Conservation (phyloP, 2,329 filamentous ascomycete genomes). For the Alternaria metachromatica region DNA sequence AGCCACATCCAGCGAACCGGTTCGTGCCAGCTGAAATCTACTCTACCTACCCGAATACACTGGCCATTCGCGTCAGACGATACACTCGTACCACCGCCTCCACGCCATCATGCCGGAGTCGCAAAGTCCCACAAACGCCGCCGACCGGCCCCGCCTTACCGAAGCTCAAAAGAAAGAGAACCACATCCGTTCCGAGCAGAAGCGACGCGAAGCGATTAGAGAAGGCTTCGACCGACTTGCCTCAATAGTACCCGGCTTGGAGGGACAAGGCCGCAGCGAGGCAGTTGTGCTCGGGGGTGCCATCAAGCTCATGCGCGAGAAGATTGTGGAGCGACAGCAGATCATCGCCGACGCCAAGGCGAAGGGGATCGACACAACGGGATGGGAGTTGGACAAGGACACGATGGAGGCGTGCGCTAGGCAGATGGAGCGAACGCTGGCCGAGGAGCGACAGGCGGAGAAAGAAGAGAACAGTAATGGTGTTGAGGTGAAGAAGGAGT, state of each 20-base stretch:
- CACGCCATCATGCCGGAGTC: slow-evolving; percentile 29
- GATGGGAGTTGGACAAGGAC: slow-evolving; percentile 40
- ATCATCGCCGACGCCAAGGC: slow-evolving; percentile 47
- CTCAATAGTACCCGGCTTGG: slow-evolving; percentile 78
- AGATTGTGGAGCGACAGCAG: slow-evolving; percentile 47
- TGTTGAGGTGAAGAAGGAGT: slow-evolving; percentile 13
- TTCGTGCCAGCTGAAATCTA: background rate
- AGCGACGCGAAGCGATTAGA: slow-evolving; percentile 76
- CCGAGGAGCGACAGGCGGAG: slow-evolving; percentile 25
- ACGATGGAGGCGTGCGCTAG: slow-evolving; percentile 36
- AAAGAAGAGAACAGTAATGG: slow-evolving; percentile 14
- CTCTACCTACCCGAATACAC: background rate
- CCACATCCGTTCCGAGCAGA: slow-evolving; percentile 72
- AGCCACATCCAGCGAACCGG: background rate
- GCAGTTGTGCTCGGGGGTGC: slow-evolving; percentile 75
- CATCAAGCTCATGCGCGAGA: slow-evolving; percentile 52
- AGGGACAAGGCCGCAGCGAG: slow-evolving; percentile 84
- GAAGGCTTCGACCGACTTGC: slow-evolving; percentile 84
- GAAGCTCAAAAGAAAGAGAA: slow-evolving; percentile 77
- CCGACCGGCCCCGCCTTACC: slow-evolving; percentile 69
- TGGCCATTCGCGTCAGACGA: background rate
- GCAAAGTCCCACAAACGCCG: slow-evolving; percentile 37
- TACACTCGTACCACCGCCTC: background rate
- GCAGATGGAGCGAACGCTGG: slow-evolving; percentile 32
- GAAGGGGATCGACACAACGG: slow-evolving; percentile 43